phyloP scores from a whole-genome alignment of 2,329 filamentous ascomycete species.

The Penicillium sumatraense region DNA sequence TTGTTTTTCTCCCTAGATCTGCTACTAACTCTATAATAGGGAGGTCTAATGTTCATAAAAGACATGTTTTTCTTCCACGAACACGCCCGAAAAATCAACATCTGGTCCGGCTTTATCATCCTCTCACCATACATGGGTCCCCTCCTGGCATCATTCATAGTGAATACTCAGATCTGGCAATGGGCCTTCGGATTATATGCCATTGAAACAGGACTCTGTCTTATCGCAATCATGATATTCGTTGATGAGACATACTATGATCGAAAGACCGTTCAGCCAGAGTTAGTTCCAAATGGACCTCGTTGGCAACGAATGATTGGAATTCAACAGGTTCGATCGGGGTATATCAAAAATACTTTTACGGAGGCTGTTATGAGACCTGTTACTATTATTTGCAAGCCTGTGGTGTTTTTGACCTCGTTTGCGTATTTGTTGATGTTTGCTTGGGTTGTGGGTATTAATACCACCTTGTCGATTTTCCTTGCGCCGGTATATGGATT shows the following conservation, averaged over 20 bases:
- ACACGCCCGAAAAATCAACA: slow-evolving; percentile 46
- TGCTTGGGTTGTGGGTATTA: slow-evolving; percentile 56
- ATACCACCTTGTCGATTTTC: slow-evolving; percentile 60
- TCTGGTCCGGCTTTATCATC: slow-evolving; percentile 43
- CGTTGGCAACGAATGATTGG: slow-evolving; percentile 43
- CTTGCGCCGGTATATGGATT: slow-evolving; percentile 57
- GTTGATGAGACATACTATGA: slow-evolving; percentile 47
- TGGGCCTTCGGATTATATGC: slow-evolving; percentile 43
- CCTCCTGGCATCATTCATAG: slow-evolving; percentile 42
- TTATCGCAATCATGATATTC: slow-evolving; percentile 38
- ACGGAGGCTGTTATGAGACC: slow-evolving; percentile 42
- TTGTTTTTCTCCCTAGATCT: too few species aligned
- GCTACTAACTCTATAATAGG: slow-evolving; percentile 20
- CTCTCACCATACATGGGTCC: slow-evolving; percentile 40
- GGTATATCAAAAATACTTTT: slow-evolving; percentile 35
- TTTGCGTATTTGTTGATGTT: slow-evolving; percentile 49
- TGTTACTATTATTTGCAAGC: slow-evolving; percentile 43
- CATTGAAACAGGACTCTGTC: slow-evolving; percentile 37
- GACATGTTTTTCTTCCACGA: slow-evolving; percentile 50
- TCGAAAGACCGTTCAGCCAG: slow-evolving; percentile 26
- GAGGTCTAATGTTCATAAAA: slow-evolving; percentile 50
- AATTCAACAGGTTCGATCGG: slow-evolving; percentile 37
- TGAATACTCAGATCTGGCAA: slow-evolving; percentile 40
- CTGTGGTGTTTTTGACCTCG: slow-evolving; percentile 39
- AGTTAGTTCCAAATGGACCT: slow-evolving; percentile 28